Percentiles rank a stretch among this genome's conserved stretches.
These are phyloP conservation scores for Phanerochaete sordida DNA, from an alignment of 768 basidiomycete genomes.

Conservation along the genomic window DNA sequence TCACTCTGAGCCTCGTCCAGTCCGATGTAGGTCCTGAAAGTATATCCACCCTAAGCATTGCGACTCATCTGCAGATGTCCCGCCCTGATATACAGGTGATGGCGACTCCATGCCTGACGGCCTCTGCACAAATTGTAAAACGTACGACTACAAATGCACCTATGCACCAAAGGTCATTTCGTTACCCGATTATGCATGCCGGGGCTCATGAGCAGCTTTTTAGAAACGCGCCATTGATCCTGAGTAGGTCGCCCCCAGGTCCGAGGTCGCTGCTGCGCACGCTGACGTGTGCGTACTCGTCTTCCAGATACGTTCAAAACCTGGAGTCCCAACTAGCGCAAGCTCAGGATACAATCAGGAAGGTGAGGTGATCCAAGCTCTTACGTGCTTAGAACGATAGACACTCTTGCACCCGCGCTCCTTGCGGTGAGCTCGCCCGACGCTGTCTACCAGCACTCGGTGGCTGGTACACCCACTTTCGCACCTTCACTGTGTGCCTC, in stretches of 20 bases:
- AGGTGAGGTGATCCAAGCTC: background rate
- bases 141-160: conserved; percentile 49
- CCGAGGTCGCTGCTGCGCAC: background rate
- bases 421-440: too few relatives aligned
- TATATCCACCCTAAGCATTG: background rate
- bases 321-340: conserved; percentile 10
- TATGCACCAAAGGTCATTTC: conserved; percentile 52
- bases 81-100: conserved; percentile 2
- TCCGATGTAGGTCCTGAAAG: conserved; percentile 10
- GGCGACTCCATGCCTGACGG: conserved; percentile 25
- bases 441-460: too few relatives aligned
- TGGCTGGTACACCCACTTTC: too few relatives aligned
- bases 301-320: conserved; percentile 8
- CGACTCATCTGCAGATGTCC: background rate
- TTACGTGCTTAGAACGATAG: too few relatives aligned
- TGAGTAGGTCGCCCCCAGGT: background rate
- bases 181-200: background rate
- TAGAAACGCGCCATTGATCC: conserved; percentile 12
- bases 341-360: conserved; percentile 5
- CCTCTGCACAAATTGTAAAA: conserved; percentile 51
- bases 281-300: background rate
- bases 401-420: too few relatives aligned
- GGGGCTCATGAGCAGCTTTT: background rate
- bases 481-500: too few relatives aligned
- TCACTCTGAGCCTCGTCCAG: background rate